phyloP scores from a whole-genome alignment of 805 yeast species.

The Candida multigemmis region DNA sequence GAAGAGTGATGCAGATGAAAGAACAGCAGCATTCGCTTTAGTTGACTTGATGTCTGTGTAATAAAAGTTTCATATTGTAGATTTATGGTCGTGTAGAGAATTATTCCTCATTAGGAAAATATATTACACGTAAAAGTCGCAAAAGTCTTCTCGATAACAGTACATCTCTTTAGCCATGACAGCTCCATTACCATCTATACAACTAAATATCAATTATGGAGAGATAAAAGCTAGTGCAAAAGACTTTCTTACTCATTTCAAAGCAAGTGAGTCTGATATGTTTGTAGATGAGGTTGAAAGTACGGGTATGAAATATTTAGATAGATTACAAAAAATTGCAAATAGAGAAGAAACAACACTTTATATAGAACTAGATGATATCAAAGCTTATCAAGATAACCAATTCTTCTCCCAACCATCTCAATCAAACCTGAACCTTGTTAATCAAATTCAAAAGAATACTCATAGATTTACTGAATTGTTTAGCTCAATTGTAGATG shows the following conservation, averaged over 20 bases:
- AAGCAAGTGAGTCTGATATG: constrained; percentile 19
- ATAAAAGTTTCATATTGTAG: constrained; percentile 1
- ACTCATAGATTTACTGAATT: constrained; percentile 74
- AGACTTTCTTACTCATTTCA: constrained; percentile 64
- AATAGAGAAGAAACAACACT: constrained; percentile 71
- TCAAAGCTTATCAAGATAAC: constrained; percentile 57
- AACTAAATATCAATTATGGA: constrained; percentile 64
- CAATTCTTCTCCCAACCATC: constrained; percentile 12
- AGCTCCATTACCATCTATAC: constrained; percentile 50
- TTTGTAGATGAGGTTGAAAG: constrained; percentile 11
- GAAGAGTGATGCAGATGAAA: constrained; percentile 27
- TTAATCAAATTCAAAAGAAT: constrained; percentile 58
- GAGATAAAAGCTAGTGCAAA: constrained; percentile 48
- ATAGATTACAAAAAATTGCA: constrained; percentile 66
- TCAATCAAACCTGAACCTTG: constrained; percentile 21
- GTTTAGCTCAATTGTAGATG: constrained; percentile 68
- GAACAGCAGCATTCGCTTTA: constrained; percentile 53
- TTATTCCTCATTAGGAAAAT: background rate
- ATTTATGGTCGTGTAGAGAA: background rate
- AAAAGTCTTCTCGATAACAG: background rate
- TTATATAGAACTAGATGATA: constrained; percentile 75
- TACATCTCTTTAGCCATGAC: constrained; percentile 14
- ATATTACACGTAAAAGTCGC: background rate
- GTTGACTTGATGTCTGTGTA: constrained; percentile 43
- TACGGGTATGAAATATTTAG: constrained; percentile 52